These are phyloP conservation scores for Cryptococcus jaspeensis DNA, from an alignment of 1,284 basidiomycete species.

Conservation along the genomic window DNA sequence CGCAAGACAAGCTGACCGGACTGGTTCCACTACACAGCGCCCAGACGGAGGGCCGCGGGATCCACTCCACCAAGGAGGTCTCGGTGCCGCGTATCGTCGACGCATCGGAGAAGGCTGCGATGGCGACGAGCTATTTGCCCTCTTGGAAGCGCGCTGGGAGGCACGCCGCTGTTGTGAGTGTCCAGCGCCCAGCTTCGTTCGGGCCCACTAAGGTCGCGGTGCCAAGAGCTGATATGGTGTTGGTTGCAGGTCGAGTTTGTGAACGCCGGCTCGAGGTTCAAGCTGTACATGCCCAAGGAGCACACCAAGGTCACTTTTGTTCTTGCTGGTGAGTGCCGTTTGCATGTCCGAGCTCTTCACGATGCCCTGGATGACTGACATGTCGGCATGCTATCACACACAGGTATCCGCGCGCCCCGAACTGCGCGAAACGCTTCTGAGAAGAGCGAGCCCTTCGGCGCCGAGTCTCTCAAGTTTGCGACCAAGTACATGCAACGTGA, in stretches of 20 bases:
- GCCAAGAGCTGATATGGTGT: not conserved
- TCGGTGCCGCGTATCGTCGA: conserved; percentile 69
- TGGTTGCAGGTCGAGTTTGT: conserved; percentile 71
- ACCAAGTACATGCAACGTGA: conserved; percentile 89
- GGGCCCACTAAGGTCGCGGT: not conserved
- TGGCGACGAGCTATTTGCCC: conserved; percentile 81
- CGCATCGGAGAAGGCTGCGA: conserved; percentile 77
- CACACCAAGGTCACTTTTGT: conserved; percentile 88
- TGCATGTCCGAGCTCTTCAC: not conserved
- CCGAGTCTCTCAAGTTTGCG: conserved; percentile 78
- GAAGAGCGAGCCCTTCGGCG: conserved; percentile 84
- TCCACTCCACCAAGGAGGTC: conserved; percentile 90
- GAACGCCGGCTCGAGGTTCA: conserved; percentile 88
- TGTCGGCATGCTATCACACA: not conserved
- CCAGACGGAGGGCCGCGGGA: conserved; percentile 71
- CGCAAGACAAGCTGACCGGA: conserved; percentile 4
- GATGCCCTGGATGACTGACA: not conserved
- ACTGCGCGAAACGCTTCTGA: conserved; percentile 77
- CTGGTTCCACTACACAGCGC: too few species aligned
- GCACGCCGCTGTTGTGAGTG: conserved; percentile 66
- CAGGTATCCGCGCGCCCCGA: conserved; percentile 79
- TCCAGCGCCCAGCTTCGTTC: too few species aligned
- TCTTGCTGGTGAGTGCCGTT: conserved; percentile 62
- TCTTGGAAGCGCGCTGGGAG: conserved; percentile 86
- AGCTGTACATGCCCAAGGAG: conserved; percentile 86